Evolutionary conservation across 78 protist species (phyloP).

Genomic region (Dictyostelium brefeldianum): DNA sequence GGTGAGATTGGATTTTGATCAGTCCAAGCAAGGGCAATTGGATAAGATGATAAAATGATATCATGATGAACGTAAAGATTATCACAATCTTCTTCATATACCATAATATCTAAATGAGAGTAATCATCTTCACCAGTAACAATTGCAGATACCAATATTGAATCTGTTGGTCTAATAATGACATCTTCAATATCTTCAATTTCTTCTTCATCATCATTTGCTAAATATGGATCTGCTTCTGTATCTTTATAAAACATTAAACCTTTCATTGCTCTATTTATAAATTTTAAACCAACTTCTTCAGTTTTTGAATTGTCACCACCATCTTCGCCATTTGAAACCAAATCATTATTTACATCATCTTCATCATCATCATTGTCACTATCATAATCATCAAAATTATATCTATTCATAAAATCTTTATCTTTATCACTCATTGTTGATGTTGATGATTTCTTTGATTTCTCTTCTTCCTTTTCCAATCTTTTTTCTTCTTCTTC

Average conservation of each 20-base stretch:
- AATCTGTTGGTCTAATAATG: conserved; percentile 77
- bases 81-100: conserved; percentile 87
- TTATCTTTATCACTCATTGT: conserved; percentile 3
- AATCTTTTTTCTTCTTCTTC: conserved; percentile 25
- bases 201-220: conserved; percentile 34
- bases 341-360: neutral
- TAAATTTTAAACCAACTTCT: conserved; percentile 32
- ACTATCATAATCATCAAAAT: conserved; percentile 54
- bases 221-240: conserved; percentile 43
- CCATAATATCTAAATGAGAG: conserved; percentile 82
- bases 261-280: conserved; percentile 51
- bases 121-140: conserved; percentile 83
- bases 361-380: conserved; percentile 34
- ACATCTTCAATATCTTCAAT: conserved; percentile 84
- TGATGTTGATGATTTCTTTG: neutral
- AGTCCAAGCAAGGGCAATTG: conserved; percentile 90
- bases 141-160: conserved; percentile 78
- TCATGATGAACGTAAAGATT: conserved; percentile 94
- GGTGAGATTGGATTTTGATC: conserved; percentile 51
- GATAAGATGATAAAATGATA: conserved; percentile 83
- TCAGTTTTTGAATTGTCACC: neutral
- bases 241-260: conserved; percentile 34
- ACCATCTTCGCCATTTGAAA: neutral
- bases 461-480: conserved; percentile 6
- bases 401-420: conserved; percentile 29